These are phyloP conservation scores for Paracorniculantispora psalliotae DNA, from an alignment of 2,329 filamentous ascomycete genomes.

Conservation along the genomic window DNA sequence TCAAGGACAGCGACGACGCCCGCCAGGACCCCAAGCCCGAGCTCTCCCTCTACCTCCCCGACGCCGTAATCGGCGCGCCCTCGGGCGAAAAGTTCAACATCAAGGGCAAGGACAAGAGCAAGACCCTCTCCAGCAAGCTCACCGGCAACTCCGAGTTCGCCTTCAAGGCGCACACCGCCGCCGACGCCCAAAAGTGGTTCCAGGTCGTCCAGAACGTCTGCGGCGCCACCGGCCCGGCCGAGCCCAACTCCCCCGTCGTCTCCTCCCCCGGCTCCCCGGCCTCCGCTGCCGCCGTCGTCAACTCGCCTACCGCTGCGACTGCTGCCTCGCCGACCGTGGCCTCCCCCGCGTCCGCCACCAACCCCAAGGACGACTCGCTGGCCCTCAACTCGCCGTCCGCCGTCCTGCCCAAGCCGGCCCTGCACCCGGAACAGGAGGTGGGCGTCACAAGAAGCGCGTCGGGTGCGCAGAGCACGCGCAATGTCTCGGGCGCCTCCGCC, in stretches of 20 bases:
- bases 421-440: conserved; percentile 6
- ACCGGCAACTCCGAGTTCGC: conserved; percentile 72
- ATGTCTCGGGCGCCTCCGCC: conserved; percentile 14
- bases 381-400: conserved; percentile 3
- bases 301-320: conserved; percentile 13
- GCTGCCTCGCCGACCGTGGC: conserved; percentile 7
- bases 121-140: conserved; percentile 75
- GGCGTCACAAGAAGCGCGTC: conserved; percentile 9
- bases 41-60: conserved; percentile 84
- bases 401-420: background rate
- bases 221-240: conserved; percentile 42
- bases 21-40: conserved; percentile 74
- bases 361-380: conserved; percentile 2
- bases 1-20: conserved; percentile 80
- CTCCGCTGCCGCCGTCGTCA: conserved; percentile 8
- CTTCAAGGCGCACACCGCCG: conserved; percentile 81
- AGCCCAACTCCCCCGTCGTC: conserved; percentile 23
- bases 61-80: conserved; percentile 69
- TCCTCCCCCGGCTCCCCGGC: conserved; percentile 12
- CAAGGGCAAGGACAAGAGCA: conserved; percentile 88
- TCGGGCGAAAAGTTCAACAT: conserved; percentile 84
- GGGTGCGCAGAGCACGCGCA: conserved; percentile 25
- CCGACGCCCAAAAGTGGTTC: conserved; percentile 82
- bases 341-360: background rate
- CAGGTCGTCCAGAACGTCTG: conserved; percentile 61